Conservation (phyloP, 805 yeast species). For the Wickerhamomyces rabaulensis region DNA sequence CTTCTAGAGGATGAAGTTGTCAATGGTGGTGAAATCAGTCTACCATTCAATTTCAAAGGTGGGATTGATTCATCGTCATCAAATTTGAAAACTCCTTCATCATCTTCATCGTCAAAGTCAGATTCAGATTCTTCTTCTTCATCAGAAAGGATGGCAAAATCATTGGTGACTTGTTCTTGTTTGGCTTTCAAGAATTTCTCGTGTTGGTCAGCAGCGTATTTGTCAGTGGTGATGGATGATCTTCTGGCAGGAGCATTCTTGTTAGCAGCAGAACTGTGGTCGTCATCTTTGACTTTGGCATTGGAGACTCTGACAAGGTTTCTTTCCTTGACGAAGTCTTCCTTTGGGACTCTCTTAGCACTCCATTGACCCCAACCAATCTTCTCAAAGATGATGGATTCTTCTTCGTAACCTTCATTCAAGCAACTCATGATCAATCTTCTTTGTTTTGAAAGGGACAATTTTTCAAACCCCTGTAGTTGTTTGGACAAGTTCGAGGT, state of each 20-base stretch:
- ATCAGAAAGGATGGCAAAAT: conserved; percentile 24
- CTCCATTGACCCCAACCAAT: conserved; percentile 99
- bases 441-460: conserved; percentile 84
- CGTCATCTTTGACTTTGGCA: conserved; percentile 40
- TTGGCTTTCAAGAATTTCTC: conserved; percentile 17
- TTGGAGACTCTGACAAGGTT: conserved; percentile 35
- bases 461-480: conserved; percentile 72
- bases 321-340: conserved; percentile 33
- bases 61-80: conserved; percentile 32
- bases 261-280: conserved; percentile 1
- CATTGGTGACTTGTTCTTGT: conserved; percentile 20
- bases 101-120: conserved; percentile 30
- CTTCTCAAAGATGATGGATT: conserved; percentile 71
- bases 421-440: conserved; percentile 85
- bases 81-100: conserved; percentile 26
- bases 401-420: conserved; percentile 58
- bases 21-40: conserved; percentile 19
- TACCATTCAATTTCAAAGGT: conserved; percentile 21
- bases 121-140: conserved; percentile 27
- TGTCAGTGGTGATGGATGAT: conserved; percentile 25
- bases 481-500: conserved; percentile 72
- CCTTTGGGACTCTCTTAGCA: conserved; percentile 47
- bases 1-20: conserved; percentile 12
- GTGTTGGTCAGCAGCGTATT: conserved; percentile 23
- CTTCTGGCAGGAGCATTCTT: conserved; percentile 19